Evolutionary conservation across 2,329 filamentous ascomycete genomes (phyloP), one percentile per base, ranked within the genome.

Genomic region (Ophiostoma populinum): DNA sequence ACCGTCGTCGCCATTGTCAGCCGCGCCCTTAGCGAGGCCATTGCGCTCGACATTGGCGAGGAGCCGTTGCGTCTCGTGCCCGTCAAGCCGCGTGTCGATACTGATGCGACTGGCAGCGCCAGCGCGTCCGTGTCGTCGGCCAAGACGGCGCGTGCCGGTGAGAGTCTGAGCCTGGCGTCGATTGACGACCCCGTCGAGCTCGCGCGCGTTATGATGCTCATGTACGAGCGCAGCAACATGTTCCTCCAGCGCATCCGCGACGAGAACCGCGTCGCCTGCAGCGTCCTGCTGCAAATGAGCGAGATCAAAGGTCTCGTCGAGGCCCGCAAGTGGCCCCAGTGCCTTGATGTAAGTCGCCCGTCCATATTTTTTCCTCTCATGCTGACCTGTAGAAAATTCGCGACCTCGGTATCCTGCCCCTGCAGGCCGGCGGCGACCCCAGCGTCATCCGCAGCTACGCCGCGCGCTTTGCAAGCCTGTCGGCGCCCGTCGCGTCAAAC

Each of bases 1-100:
- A 85, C 76, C 36, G 92, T 95, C n/a, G 74, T 94, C 28, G 63
- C 70, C 18, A 87, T 95, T 44, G 72, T 95, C 49, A 93, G 86
- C 55, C 78, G 85, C 25, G 79, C 86, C 4, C 65, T 98, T 24
- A 92, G 86, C 37, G 85, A 95, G 54, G 81, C 83, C 29, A 75
- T 95, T 40, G 78, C 82, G 10, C 67, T 87, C 9, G 85, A 92
- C 47, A 69, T 93, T 46, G 85, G 83, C 35, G 78, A 90, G 46
- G 76, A 83, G 39, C 73, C 78, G 13, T 65, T 86, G 55, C 75
- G 76, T 27, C 61, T 92, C 33, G 73, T 85, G 55, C 82, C 83
- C 3, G 63, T 92, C 46, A 85, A 82, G 57, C 80, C 83, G 21
- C 68, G 80, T 40, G 58, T 56, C 6, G 61, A 56, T 24, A n/a